These are phyloP conservation scores for Pedinophyceae sp. DNA, from an alignment of 139 green algal species.

Conservation along the genomic window DNA sequence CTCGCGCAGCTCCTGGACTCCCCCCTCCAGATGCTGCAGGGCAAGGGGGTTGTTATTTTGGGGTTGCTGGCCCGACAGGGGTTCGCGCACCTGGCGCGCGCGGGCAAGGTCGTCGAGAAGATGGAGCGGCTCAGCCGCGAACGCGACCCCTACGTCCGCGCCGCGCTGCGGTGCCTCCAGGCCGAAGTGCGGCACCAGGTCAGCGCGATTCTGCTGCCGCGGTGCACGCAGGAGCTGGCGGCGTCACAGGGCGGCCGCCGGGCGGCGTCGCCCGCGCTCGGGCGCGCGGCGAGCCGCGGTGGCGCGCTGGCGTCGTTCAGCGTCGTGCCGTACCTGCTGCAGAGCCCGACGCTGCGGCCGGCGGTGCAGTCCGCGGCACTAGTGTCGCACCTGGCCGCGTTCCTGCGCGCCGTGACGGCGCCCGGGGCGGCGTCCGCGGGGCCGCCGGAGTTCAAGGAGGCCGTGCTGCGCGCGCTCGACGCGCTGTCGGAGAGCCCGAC, in stretches of 20 bases:
- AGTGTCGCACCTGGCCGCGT: constrained; percentile 28
- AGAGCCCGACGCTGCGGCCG: constrained; percentile 28
- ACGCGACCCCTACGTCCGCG: neutral
- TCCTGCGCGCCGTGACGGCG: constrained; percentile 14
- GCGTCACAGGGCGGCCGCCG: neutral
- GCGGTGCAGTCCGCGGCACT: constrained; percentile 25
- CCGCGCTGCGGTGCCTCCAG: neutral
- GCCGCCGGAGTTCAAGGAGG: constrained; percentile 33
- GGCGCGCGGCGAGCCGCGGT: constrained; percentile 1
- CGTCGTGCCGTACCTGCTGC: constrained; percentile 46
- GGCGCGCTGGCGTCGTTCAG: constrained; percentile 18
- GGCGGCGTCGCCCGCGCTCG: neutral
- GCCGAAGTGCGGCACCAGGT: neutral
- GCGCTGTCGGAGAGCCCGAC: constrained; percentile 36
- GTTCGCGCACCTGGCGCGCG: neutral
- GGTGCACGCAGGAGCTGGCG: neutral
- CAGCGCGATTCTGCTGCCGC: neutral
- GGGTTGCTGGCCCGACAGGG: neutral
- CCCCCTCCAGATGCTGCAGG: constrained; percentile 30
- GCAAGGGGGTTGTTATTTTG: constrained; percentile 26
- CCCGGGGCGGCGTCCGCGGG: constrained; percentile 6
- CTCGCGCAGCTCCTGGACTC: constrained; percentile 48
- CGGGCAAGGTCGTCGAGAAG: neutral
- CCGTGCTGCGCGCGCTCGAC: constrained; percentile 53
- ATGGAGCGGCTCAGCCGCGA: neutral